phyloP scores from a whole-genome alignment of 169 alveolate genomes.

The Amoebophrya sp. region DNA sequence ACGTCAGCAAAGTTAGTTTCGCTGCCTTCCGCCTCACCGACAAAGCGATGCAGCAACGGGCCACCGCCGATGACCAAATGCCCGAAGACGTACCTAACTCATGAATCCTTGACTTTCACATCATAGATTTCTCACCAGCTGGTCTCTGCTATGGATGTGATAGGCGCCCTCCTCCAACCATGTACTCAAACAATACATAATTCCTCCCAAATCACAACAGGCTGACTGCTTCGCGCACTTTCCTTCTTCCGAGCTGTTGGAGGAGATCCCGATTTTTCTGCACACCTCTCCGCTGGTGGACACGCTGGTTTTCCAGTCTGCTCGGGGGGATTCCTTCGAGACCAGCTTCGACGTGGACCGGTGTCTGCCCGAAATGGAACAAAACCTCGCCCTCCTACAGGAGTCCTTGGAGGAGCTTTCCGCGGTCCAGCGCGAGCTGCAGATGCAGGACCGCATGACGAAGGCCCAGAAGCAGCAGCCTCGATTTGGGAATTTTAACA shows the following conservation, averaged over 20 bases:
- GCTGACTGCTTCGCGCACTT: background rate
- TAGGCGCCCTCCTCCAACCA: too few species aligned
- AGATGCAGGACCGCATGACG: background rate
- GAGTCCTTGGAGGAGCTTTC: background rate
- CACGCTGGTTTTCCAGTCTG: background rate
- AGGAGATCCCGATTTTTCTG: background rate
- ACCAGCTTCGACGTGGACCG: background rate
- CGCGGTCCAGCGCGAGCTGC: background rate
- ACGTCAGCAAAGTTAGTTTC: background rate
- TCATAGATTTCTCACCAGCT: too few species aligned
- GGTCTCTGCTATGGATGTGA: too few species aligned
- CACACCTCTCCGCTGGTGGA: background rate
- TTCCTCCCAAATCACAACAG: background rate
- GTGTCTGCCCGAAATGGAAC: background rate
- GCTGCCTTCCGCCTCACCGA: background rate
- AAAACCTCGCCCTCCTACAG: background rate
- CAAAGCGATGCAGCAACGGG: background rate
- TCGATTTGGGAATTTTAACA: too few species aligned
- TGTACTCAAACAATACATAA: background rate
- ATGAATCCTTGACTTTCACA: background rate
- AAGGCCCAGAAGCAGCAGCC: background rate
- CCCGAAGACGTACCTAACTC: background rate
- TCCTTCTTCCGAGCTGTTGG: background rate
- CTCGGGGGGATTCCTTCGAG: background rate
- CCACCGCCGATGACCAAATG: background rate